These are phyloP conservation scores for Heterobasidion irregulare DNA, from an alignment of 1,284 basidiomycete species.

Conservation along the genomic window DNA sequence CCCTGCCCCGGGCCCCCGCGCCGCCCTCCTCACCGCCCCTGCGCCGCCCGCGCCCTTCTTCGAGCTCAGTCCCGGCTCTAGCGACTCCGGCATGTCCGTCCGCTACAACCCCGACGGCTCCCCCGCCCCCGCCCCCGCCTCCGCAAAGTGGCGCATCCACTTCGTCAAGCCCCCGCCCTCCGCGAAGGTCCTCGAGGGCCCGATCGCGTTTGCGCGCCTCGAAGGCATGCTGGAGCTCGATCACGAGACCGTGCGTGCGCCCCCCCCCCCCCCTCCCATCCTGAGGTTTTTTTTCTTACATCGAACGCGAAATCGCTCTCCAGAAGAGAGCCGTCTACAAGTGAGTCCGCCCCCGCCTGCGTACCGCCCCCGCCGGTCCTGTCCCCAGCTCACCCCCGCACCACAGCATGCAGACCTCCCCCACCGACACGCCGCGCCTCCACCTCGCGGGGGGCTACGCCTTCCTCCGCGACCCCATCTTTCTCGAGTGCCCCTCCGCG, in stretches of 20 bases:
- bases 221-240: constrained; percentile 13
- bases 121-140: background rate
- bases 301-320: too few species aligned
- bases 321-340: too few species aligned
- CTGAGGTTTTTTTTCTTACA: too few species aligned
- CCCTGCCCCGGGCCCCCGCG: too few species aligned
- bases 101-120: constrained; percentile 2
- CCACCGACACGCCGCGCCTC: constrained; percentile 28
- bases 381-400: background rate
- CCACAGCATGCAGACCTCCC: constrained; percentile 22
- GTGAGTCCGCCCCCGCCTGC: too few species aligned
- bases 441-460: constrained; percentile 27
- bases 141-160: constrained; percentile 18
- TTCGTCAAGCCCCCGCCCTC: constrained; percentile 15
- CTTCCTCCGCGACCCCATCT: constrained; percentile 45
- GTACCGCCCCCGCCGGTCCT: background rate
- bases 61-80: constrained; percentile 8
- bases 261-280: too few species aligned
- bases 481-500: constrained; percentile 33
- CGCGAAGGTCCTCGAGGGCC: constrained; percentile 6
- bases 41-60: background rate
- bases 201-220: constrained; percentile 11
- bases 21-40: background rate
- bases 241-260: constrained; percentile 14
- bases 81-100: constrained; percentile 9